Percentiles rank a stretch among this genome's conserved stretches.
Evolutionary conservation across 192 early-diverging fungal genomes (phyloP).

Genomic region (Haplosporangium gracile): DNA sequence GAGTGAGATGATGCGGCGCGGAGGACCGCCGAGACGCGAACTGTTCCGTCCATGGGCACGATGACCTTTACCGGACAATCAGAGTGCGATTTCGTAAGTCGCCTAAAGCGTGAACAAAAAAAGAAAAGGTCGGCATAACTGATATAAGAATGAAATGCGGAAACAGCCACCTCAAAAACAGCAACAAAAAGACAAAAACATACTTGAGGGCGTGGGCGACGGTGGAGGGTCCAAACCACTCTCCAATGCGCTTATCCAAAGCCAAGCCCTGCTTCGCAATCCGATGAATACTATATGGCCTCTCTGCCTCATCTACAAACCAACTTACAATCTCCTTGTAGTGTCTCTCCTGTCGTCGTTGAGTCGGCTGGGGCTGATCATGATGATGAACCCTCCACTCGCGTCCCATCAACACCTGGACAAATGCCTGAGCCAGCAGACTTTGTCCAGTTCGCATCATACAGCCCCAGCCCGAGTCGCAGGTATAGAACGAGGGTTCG

Average conservation of each 20-base stretch:
- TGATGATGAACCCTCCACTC: conserved; percentile 38
- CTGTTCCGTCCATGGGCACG: conserved; percentile 40
- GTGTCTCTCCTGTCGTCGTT: background rate
- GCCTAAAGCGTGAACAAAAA: conserved; percentile 20
- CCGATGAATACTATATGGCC: conserved; percentile 50
- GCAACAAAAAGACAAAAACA: background rate
- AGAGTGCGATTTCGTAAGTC: conserved; percentile 37
- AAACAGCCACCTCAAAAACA: background rate
- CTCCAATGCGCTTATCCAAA: conserved; percentile 57
- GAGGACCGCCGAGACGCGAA: conserved; percentile 24
- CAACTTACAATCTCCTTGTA: conserved; percentile 46
- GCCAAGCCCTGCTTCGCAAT: conserved; percentile 52
- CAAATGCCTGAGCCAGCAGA: conserved; percentile 57
- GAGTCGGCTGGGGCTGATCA: background rate
- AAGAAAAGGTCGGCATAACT: background rate
- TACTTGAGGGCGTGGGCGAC: conserved; percentile 58
- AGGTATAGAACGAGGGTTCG: conserved; percentile 57
- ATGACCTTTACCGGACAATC: conserved; percentile 48
- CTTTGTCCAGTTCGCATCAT: conserved; percentile 61
- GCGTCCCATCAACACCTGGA: conserved; percentile 46
- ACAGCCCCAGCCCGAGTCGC: conserved; percentile 59
- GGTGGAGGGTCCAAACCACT: conserved; percentile 61
- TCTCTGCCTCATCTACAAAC: conserved; percentile 53
- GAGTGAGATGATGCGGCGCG: conserved; percentile 14
- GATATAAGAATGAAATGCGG: background rate